A percentile compares a stretch with the other conserved stretches of the same genome.
These are phyloP conservation scores for Clonostachys byssicola DNA, from an alignment of 2,329 filamentous ascomycete genomes.

Conservation along the genomic window DNA sequence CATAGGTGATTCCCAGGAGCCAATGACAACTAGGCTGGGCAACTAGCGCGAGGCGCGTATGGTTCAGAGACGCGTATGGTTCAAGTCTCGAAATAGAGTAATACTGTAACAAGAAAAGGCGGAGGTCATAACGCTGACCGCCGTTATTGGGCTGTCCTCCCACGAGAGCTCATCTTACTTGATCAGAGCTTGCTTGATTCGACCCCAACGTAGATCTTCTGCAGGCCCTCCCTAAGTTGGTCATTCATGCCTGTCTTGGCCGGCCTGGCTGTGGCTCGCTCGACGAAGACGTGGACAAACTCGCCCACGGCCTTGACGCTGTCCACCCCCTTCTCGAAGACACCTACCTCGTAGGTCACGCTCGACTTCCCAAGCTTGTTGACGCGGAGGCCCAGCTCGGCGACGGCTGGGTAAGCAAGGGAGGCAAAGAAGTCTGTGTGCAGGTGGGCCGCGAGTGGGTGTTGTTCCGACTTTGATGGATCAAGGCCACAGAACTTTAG, in stretches of 20 bases:
- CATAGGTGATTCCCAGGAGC: too few relatives aligned
- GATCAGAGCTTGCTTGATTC: slow-evolving; percentile 8
- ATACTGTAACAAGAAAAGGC: too few relatives aligned
- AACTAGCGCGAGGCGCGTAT: too few relatives aligned
- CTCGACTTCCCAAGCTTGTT: slow-evolving; percentile 82
- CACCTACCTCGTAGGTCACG: slow-evolving; percentile 83
- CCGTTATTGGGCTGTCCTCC: too few relatives aligned
- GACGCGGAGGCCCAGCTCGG: slow-evolving; percentile 79
- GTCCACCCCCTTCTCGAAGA: slow-evolving; percentile 74
- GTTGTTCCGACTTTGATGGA: slow-evolving; percentile 65
- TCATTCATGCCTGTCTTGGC: slow-evolving; percentile 58
- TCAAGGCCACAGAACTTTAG: slow-evolving; percentile 72
- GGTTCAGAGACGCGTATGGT: too few relatives aligned
- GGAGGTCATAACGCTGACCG: too few relatives aligned
- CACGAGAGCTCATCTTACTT: too few relatives aligned
- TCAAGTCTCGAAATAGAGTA: too few relatives aligned
- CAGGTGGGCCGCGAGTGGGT: slow-evolving; percentile 81
- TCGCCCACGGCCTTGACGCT: slow-evolving; percentile 79
- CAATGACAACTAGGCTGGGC: too few relatives aligned
- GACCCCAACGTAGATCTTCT: slow-evolving; percentile 41
- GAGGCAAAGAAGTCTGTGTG: slow-evolving; percentile 83
- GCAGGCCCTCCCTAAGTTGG: slow-evolving; percentile 53
- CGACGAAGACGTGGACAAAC: slow-evolving; percentile 87
- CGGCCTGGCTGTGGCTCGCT: slow-evolving; percentile 67
- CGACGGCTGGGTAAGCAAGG: slow-evolving; percentile 74